Base-by-base conservation (phyloP, 306 rosid genomes). In the Prunus mume region DNA sequence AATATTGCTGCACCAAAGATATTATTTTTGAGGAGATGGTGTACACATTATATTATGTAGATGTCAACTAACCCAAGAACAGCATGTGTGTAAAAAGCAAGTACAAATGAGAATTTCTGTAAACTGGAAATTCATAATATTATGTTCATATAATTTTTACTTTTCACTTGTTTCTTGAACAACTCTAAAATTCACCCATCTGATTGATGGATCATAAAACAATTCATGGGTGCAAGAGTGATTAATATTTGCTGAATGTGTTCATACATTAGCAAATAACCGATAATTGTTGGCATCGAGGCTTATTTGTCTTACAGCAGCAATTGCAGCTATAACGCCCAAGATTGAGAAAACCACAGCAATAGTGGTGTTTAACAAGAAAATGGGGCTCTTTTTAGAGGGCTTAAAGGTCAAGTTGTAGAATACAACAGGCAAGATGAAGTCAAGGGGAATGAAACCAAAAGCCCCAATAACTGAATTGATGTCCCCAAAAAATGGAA, bases 371-470 rank as follows among this genome's bases (percentile, higher is more conserved):
- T 94, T 94, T 54, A 86, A 55, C 88, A 91, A 85, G 56, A 88
- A 93, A 79, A 89, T 74, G 38, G 24, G 55, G 71, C 88, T 85
- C 25, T 76, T 50, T 84, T 79, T 93, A 1, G 93, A 82, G 32
- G 98, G 98, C 72, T 87, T 90, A 58, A 90, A 90, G 46, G 98
- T 91, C 73, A 86, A 70, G 83, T 91, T 89, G 88, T 75, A 90
- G 80, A 94, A 82, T 55, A 91, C 41, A 46, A 77, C 76, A 3
- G 97, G 98, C 71, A 91, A 82, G 25, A 90, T 78, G 76, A 91
- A 93, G 74, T 91, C 98, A 12, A 91, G 94, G 56, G 97, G 97
- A 8, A 90, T 88, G 71, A 90, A 90, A 10, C 97, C 96, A 72
- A 93, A 90, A 34, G 98, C 97, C 71, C 98, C 94, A 3, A 94